Evolutionary conservation across 768 basidiomycete genomes (phyloP).

Genomic region (Daedalea quercina): DNA sequence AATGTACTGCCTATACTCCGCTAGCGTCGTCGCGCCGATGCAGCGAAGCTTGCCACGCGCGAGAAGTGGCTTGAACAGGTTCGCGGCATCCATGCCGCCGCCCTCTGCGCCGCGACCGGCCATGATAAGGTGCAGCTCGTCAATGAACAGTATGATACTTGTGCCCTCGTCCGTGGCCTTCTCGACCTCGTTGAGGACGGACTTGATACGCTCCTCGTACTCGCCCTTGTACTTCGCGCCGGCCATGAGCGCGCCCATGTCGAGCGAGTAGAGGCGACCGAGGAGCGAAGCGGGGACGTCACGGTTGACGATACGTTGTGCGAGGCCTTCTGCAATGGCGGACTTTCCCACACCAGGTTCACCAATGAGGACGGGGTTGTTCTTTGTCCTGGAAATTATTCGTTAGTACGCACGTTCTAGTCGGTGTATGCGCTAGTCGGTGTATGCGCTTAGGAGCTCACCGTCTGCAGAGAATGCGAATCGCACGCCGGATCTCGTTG

Average conservation of each 20-base stretch:
- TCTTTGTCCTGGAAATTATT: constrained; percentile 64
- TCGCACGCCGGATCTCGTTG: constrained; percentile 81
- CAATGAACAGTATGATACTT: constrained; percentile 88
- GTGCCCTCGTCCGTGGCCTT: constrained; percentile 73
- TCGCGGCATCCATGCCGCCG: constrained; percentile 91
- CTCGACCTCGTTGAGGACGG: constrained; percentile 89
- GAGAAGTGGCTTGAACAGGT: constrained; percentile 87
- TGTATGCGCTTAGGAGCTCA: constrained; percentile 16
- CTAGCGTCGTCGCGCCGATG: constrained; percentile 89
- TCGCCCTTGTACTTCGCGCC: constrained; percentile 92
- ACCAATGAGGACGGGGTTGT: constrained; percentile 95
- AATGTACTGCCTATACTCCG: constrained; percentile 90
- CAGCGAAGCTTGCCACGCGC: constrained; percentile 73
- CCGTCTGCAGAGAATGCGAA: constrained; percentile 81
- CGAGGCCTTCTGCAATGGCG: constrained; percentile 90
- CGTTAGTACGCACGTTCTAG: background rate
- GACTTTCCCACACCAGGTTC: constrained; percentile 97
- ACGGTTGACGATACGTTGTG: constrained; percentile 90
- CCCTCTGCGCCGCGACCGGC: constrained; percentile 77
- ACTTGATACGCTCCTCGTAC: constrained; percentile 94
- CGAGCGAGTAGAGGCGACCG: constrained; percentile 74
- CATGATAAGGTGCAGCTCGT: constrained; percentile 94
- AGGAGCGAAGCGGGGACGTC: constrained; percentile 79
- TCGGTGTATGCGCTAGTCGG: background rate
- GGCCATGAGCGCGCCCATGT: constrained; percentile 95